These are phyloP conservation scores for Tricholoma flavovirens DNA, from an alignment of 768 basidiomycete genomes.

Conservation along the genomic window DNA sequence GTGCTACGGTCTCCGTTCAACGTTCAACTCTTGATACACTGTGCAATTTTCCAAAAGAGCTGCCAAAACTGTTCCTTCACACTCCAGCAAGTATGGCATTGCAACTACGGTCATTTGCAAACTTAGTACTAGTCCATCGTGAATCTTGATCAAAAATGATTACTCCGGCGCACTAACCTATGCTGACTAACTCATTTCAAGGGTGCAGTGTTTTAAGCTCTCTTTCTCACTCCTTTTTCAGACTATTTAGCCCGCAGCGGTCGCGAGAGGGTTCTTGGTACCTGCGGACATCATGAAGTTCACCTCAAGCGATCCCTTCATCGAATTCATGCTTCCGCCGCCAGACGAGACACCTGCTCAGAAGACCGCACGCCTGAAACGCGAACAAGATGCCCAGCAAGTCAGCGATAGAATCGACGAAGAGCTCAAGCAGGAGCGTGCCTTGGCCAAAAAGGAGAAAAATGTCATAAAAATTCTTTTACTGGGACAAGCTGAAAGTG, in stretches of 20 bases:
- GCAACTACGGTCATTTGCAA: not conserved
- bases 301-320: conserved; percentile 38
- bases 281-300: conserved; percentile 24
- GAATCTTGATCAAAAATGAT: not conserved
- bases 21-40: too few species aligned
- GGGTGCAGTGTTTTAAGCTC: not conserved
- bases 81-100: too few species aligned
- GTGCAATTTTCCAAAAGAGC: too few species aligned
- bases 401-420: conserved; percentile 57
- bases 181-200: not conserved
- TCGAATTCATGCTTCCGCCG: conserved; percentile 43
- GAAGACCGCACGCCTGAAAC: conserved; percentile 38
- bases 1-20: too few species aligned
- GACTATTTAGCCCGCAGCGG: not conserved
- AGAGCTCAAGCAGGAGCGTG: conserved; percentile 44
- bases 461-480: conserved; percentile 51
- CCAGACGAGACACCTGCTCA: conserved; percentile 48
- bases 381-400: conserved; percentile 43
- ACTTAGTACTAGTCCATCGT: not conserved
- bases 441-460: conserved; percentile 36
- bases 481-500: conserved; percentile 64
- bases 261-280: not conserved
- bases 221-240: conserved; percentile 3
- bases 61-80: too few species aligned
- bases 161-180: not conserved